Evolutionary conservation across 2,329 filamentous ascomycete species (phyloP), one percentile per base, ranked within the genome.

Genomic region (Allantophomopsis lycopodina): DNA sequence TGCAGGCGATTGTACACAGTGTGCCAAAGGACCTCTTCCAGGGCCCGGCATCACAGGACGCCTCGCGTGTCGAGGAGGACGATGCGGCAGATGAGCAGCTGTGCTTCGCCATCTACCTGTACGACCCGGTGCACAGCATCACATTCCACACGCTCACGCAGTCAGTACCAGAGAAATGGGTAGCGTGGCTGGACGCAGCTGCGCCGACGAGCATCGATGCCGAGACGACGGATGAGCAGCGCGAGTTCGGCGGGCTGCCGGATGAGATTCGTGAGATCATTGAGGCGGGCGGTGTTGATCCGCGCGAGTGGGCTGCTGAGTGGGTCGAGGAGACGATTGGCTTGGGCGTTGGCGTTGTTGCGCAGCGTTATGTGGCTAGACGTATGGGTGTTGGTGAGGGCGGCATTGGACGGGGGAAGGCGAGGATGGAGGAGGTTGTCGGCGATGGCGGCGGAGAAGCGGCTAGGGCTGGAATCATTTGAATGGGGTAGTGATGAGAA

Each of bases 341-440:
- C 32, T 65, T 96, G 37, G 74, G 78, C 3, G 74, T 93, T 1
- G 89, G 91, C 14, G 67, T 94, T 7, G 80, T 96, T 3, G 91
- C 91, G 2, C 91, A 98, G 69, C 71, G 88, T 46, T 98, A 98
- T 56, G 91, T 98, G 15, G 89, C 91, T 4, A 76, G 83, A 44
- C 70, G 91, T 41, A 98, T 98, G 91, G 89, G 91, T 11, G 89
- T 98, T 8, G 89, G 89, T 11, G 86, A 94, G 59, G 83, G 83
- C 10, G 66, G 68, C 5, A 60, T 76, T 33, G 73, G 72, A 16
- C 70, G 68, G 57, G 74, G 73, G 10, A 79, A 77, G 53, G 81
- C 68, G 51, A 67, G 63, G 49, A 62, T 70, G 46, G 71, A 78
- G 47, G 65, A 68, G 16, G 55, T 78, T 1, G 52, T 78, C 2